Evolutionary conservation across 2,329 filamentous ascomycete species (phyloP), one percentile per base, ranked within the genome.

Genomic region (Grosmannia huntii): DNA sequence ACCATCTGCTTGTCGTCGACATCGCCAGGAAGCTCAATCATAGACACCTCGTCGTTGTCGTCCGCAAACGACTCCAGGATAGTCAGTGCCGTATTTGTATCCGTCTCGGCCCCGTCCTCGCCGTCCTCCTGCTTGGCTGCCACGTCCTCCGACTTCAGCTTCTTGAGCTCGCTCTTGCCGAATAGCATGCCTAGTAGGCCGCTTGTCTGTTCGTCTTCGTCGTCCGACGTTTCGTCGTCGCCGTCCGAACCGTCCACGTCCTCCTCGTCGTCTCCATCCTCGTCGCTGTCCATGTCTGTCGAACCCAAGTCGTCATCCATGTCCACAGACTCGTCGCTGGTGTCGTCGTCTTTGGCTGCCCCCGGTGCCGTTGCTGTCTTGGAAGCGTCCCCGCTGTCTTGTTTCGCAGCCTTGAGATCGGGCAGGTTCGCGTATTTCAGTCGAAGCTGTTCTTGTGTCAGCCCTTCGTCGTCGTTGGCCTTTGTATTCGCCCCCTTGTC

Each of bases 381-480:
- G 38, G 66, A 65, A 9, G 64, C 57, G 41, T 65, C 62, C 44
- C 66, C 62, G 4, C 5, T 19, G 44, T 49, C 67, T 1, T 67
- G 36, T 16, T 62, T 62, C 25, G 31, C 63, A 57, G 19, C 64
- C 16, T 73, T 68, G 4, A 79, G 61, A 21, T 75, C 75, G 0
- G 84, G 83, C 7, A 89, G 72, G 57, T 84, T 77, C 10, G 82
- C 81, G 62, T 89, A 90, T 67, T 90, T 90, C 46, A 77, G 76
- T 28, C 76, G 79, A 16, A 89, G 68, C 66, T 89, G 82, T 59
- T 88, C 86, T 61, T 85, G 81, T 0, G 85, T 87, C 4, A 90
- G 74, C 12, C 77, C 76, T 60, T 86, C 85, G 59, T 87, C 84
- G 10, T 78, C 82, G 14, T 55, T 48, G 53, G 72, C 66, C 9